Conservation (phyloP, 1,284 basidiomycete genomes). For the Cutaneotrichosporon sp. region DNA sequence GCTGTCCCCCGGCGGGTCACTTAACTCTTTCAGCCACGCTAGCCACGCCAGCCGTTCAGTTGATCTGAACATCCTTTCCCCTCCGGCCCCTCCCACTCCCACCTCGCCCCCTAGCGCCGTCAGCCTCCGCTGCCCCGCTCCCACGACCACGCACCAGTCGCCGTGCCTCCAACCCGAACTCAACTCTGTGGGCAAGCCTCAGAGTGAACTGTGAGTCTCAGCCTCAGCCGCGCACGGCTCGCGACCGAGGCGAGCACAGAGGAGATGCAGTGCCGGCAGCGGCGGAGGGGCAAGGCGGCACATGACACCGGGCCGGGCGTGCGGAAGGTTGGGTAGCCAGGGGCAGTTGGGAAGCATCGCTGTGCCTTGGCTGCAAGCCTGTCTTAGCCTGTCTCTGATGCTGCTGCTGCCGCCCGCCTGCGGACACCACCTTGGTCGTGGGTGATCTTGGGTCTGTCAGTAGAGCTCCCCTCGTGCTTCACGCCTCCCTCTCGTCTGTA, state of each 20-base stretch:
- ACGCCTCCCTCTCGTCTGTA: too few relatives aligned
- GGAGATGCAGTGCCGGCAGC: not conserved
- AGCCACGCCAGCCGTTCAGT: not conserved
- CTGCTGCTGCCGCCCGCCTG: too few relatives aligned
- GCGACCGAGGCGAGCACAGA: not conserved
- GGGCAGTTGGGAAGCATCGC: not conserved
- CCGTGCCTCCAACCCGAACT: too few relatives aligned
- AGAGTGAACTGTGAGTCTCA: not conserved
- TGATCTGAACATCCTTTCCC: not conserved
- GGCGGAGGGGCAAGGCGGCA: not conserved
- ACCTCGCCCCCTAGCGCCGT: not conserved
- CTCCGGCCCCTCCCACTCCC: not conserved
- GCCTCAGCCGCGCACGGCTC: not conserved
- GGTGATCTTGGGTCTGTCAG: too few relatives aligned
- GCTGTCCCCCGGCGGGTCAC: not conserved
- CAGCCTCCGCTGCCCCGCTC: not conserved
- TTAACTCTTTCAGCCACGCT: not conserved
- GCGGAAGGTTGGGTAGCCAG: too few relatives aligned
- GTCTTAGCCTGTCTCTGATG: too few relatives aligned
- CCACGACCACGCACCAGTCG: too few relatives aligned
- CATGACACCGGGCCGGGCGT: too few relatives aligned
- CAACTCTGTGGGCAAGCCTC: not conserved
- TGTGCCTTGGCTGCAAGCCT: too few relatives aligned
- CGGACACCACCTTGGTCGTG: too few relatives aligned
- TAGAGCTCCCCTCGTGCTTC: too few relatives aligned